These are phyloP conservation scores for Tolypocladium nubicola DNA, from an alignment of 2,329 filamentous ascomycete species.

Conservation along the genomic window DNA sequence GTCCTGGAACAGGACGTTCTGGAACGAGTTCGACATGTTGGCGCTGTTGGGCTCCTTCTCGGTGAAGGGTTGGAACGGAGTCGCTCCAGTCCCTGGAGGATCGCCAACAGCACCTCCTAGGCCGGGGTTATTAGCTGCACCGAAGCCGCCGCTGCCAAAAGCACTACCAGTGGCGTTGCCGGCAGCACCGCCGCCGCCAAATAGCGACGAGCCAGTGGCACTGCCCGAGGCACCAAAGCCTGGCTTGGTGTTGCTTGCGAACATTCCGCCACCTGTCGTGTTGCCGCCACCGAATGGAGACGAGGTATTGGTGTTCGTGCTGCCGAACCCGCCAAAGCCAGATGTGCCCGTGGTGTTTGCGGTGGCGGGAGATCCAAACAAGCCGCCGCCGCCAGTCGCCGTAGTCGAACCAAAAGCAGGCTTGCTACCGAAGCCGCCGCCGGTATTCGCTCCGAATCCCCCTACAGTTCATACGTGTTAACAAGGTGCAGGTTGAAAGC, in stretches of 20 bases:
- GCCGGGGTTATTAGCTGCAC: constrained; percentile 34
- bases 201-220: constrained; percentile 31
- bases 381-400: constrained; percentile 25
- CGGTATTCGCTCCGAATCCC: constrained; percentile 26
- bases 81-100: constrained; percentile 57
- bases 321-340: constrained; percentile 31
- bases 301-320: constrained; percentile 19
- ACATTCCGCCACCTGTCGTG: constrained; percentile 35
- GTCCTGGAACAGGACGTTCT: constrained; percentile 69
- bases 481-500: neutral
- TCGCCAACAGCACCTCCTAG: constrained; percentile 43
- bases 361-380: constrained; percentile 33
- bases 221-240: constrained; percentile 34
- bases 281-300: constrained; percentile 29
- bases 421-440: constrained; percentile 31
- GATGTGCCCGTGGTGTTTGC: constrained; percentile 23
- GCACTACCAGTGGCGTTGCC: constrained; percentile 20
- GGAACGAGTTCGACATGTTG: constrained; percentile 50
- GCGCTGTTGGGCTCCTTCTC: constrained; percentile 62
- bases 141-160: constrained; percentile 28
- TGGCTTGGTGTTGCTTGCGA: constrained; percentile 37
- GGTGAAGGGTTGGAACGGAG: constrained; percentile 56
- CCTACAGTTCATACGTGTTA: constrained; percentile 12
- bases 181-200: constrained; percentile 28
- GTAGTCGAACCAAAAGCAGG: constrained; percentile 40